Evolutionary conservation across 176 grass and related monocot genomes (phyloP).

Genomic region (Chloris gayana): DNA sequence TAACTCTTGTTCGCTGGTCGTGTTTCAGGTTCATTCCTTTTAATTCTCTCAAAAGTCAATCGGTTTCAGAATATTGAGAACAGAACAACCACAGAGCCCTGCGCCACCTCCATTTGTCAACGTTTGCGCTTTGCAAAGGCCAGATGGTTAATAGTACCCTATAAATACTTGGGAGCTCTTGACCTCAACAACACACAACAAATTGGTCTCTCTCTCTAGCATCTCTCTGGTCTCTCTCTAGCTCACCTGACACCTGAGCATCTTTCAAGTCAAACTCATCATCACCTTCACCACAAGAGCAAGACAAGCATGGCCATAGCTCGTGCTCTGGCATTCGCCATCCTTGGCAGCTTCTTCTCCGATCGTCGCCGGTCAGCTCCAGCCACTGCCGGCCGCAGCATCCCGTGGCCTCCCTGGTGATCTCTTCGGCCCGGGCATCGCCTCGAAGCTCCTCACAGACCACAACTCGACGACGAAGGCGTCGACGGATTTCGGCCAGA

Average conservation of each 20-base stretch:
- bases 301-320: slow-evolving; percentile 31
- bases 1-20: neutral
- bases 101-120: slow-evolving; percentile 45
- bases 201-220: slow-evolving; percentile 2
- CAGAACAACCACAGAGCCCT: neutral
- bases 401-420: slow-evolving; percentile 13
- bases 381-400: neutral
- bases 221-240: neutral
- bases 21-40: neutral
- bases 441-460: slow-evolving; percentile 33
- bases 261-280: neutral
- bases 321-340: neutral
- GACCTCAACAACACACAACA: slow-evolving; percentile 28
- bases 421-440: slow-evolving; percentile 36
- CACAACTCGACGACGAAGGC: slow-evolving; percentile 28
- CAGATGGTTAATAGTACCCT: slow-evolving; percentile 17
- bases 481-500: slow-evolving; percentile 56
- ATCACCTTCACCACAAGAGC: neutral
- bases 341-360: slow-evolving; percentile 31
- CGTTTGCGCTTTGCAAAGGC: slow-evolving; percentile 11
- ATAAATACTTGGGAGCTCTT: slow-evolving; percentile 34
- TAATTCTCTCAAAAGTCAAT: slow-evolving; percentile 33
- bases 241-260: neutral
- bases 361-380: slow-evolving; percentile 11
- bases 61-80: slow-evolving; percentile 31